Percentiles rank a stretch among this genome's conserved stretches.
Evolutionary conservation across 2,329 filamentous ascomycete species (phyloP).

Genomic region (Penicillium brevicompactum): DNA sequence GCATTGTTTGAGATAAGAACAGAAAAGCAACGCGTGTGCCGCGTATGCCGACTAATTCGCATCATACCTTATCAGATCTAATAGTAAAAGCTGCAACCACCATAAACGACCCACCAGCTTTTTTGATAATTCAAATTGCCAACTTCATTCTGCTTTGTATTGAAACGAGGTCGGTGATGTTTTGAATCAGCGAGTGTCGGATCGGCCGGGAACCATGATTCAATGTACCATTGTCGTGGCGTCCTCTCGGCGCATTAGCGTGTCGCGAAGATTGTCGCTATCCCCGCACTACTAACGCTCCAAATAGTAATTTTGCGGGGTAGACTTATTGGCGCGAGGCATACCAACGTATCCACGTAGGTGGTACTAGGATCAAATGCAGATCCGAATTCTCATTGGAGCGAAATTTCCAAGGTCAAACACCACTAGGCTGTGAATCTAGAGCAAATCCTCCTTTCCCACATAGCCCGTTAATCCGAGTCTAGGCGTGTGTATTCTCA

Average conservation of each 20-base stretch:
- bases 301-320: constrained; percentile 3
- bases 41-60: too few species aligned
- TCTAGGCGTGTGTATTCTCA: not conserved
- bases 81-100: too few species aligned
- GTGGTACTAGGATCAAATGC: not conserved
- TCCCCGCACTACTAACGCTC: not conserved
- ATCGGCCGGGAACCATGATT: not conserved
- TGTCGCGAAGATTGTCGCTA: not conserved
- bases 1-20: too few species aligned
- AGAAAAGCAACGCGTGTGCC: too few species aligned
- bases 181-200: not conserved
- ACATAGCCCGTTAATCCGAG: not conserved
- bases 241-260: not conserved
- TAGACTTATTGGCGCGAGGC: not conserved
- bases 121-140: not conserved
- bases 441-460: not conserved
- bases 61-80: too few species aligned
- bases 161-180: not conserved
- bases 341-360: not conserved
- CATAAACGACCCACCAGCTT: not conserved
- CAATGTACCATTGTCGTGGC: not conserved
- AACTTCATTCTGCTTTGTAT: not conserved
- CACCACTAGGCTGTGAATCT: not conserved
- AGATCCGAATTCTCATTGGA: not conserved
- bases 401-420: not conserved